phyloP scores from a whole-genome alignment of 2,329 filamentous ascomycete species.

The Penicillium sp. region DNA sequence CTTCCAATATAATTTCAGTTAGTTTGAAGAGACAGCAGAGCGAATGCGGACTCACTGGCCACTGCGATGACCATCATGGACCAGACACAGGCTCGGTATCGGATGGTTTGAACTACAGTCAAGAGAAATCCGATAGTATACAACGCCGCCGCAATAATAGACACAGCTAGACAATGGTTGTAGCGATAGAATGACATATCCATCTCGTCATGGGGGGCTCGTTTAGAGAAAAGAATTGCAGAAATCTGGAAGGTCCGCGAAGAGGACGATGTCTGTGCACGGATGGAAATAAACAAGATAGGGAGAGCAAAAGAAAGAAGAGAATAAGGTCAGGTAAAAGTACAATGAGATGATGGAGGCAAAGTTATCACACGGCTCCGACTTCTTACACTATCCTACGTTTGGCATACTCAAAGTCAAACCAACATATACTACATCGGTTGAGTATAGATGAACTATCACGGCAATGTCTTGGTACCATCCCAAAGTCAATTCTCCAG shows the following conservation, averaged over 20 bases:
- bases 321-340: background rate
- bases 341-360: no score
- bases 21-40: background rate
- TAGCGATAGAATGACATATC: slow-evolving; percentile 25
- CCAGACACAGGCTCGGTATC: slow-evolving; percentile 35
- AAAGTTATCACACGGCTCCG: no score
- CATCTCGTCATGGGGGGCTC: background rate
- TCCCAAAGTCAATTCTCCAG: no score
- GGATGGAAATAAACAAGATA: background rate
- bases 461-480: no score
- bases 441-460: no score
- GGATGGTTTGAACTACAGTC: slow-evolving; percentile 33
- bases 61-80: slow-evolving; percentile 33
- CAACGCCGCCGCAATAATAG: slow-evolving; percentile 29
- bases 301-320: background rate
- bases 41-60: slow-evolving; percentile 26
- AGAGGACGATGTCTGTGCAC: background rate
- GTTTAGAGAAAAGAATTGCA: background rate
- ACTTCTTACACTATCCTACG: no score
- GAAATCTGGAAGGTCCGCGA: background rate
- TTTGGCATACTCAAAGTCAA: no score
- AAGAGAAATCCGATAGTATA: slow-evolving; percentile 28
- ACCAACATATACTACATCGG: no score
- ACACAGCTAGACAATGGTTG: slow-evolving; percentile 30
- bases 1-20: slow-evolving; percentile 34